Conservation (phyloP, 441 rosid species). For the Metrosideros polymorpha region DNA sequence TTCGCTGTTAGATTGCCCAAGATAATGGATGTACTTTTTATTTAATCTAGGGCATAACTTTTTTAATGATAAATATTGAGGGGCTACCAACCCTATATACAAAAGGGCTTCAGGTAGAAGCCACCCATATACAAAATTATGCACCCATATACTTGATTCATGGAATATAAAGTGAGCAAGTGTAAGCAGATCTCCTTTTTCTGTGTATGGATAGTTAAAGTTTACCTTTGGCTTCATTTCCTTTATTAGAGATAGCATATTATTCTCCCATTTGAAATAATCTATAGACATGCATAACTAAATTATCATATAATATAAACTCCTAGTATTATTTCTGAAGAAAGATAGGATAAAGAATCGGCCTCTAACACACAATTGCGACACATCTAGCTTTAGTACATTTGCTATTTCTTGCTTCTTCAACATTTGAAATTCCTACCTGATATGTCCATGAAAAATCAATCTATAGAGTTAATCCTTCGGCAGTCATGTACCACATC, state of each 20-base stretch:
- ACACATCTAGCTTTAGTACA: neutral
- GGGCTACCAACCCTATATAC: neutral
- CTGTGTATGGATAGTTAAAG: neutral
- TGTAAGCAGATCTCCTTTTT: neutral
- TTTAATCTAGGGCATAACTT: neutral
- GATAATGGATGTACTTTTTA: neutral
- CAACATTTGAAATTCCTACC: neutral
- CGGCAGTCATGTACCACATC: neutral
- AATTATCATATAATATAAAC: neutral
- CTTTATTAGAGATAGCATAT: neutral
- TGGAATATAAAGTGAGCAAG: neutral
- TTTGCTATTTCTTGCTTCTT: neutral
- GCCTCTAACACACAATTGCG: neutral
- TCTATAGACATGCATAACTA: neutral
- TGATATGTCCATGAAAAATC: neutral
- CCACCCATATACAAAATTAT: neutral
- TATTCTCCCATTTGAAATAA: neutral
- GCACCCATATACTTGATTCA: neutral
- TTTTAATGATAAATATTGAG: neutral
- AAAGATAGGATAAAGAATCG: neutral
- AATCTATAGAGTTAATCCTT: neutral
- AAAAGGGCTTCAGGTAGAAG: neutral
- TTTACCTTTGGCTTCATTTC: neutral
- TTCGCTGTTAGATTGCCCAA: neutral
- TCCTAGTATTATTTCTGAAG: neutral